A percentile compares a stretch with the other conserved stretches of the same genome.
phyloP scores from a whole-genome alignment of 179 eudicot species.

The Silene coronaria region DNA sequence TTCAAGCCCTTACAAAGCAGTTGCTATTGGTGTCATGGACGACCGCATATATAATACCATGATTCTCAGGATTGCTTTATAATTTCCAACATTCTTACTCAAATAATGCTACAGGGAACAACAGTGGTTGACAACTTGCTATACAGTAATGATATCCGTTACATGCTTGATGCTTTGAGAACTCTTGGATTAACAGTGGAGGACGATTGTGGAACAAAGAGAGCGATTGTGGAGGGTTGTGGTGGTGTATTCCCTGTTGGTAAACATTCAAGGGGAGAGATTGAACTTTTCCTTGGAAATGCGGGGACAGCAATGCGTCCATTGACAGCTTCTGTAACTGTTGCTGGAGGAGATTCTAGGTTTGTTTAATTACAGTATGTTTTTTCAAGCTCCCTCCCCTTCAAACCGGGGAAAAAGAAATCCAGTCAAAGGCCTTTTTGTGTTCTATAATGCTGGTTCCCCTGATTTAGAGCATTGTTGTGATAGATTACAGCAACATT shows the following conservation, averaged over 20 bases:
- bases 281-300: slow-evolving; percentile 91
- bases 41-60: too few species aligned
- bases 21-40: too few species aligned
- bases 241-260: slow-evolving; percentile 87
- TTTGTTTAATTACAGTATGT: slow-evolving; percentile 24
- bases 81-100: background rate
- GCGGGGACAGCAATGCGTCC: slow-evolving; percentile 99
- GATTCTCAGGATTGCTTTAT: too few species aligned
- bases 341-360: slow-evolving; percentile 96
- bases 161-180: slow-evolving; percentile 93
- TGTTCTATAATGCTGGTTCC: too few species aligned
- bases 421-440: too few species aligned
- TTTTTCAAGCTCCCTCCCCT: background rate
- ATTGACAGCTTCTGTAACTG: slow-evolving; percentile 92
- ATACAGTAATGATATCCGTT: slow-evolving; percentile 86
- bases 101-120: slow-evolving; percentile 54
- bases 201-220: slow-evolving; percentile 52
- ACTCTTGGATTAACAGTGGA: slow-evolving; percentile 85
- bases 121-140: slow-evolving; percentile 88
- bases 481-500: too few species aligned
- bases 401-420: too few species aligned
- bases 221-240: slow-evolving; percentile 84
- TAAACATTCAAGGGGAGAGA: slow-evolving; percentile 51
- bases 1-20: too few species aligned
- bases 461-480: too few species aligned